Evolutionary conservation across 73 alveolate species (phyloP), one percentile per base, ranked within the genome.

Genomic region (Tetrahymena thermophila): DNA sequence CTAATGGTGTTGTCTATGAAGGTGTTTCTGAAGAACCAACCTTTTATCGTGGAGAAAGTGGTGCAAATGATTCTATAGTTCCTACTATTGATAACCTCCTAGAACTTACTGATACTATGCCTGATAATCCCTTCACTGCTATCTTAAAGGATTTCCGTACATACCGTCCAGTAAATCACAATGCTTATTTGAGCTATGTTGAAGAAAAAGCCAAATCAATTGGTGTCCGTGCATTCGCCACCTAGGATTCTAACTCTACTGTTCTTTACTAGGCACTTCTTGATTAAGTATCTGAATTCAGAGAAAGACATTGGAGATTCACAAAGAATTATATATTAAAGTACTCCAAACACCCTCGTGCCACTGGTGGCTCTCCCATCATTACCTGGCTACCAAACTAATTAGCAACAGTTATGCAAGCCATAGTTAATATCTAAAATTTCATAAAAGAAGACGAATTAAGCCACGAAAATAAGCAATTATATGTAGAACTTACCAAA

Each of bases 251-350:
- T 25, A 50, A 85, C 94, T 42, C 95, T 35, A 94, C 96, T 42
- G 43, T 89, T 21, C 43, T 28, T 15, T 89, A 43, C 93, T 17
- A n/a, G 19, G 93, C 95, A 35, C 35, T 42, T 37, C 56, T 94
- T 14, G 96, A 94, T 43, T 44, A 94, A 43, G 94, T 94, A 23
- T 38, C 94, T 28, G 96, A 94, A 28, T 35, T 94, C 25, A 94
- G 96, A 89, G 95, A 94, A 35, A 94, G 96, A 38, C 96, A 94
- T 85, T 94, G 96, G 96, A 94, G 95, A 43, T 94, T 94, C 38
- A 94, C 96, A 35, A 94, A 94, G 93, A 85, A 85, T 19, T 94
- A 94, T 31, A 94, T 94, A 8, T 44, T 94, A n/a, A 94, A 85
- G 35, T 50, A 43, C 84, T 42, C 96, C 19, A 94, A 85, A 37